Evolutionary conservation across 2,329 filamentous ascomycete species (phyloP), one percentile per base, ranked within the genome.

Genomic region (Talaromyces sp.): DNA sequence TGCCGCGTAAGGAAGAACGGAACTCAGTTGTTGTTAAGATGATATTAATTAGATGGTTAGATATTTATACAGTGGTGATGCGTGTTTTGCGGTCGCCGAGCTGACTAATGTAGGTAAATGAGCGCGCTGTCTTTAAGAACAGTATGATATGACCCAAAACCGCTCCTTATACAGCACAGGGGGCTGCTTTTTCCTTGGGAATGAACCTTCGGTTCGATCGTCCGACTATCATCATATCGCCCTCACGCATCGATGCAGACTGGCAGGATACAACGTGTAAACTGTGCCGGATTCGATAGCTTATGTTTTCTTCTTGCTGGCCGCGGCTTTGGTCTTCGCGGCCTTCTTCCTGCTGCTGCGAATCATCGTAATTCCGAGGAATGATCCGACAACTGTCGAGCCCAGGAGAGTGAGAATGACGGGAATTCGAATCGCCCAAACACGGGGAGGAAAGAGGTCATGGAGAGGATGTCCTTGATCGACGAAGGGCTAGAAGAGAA

Each of bases 381-480:
- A 99, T 67, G 92, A 96, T 69, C 95, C 95, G 68, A 99, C 94
- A 67, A 99, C 93, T 67, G 95, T 93, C 67, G 90, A 93, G 69
- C 90, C 93, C 70, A 99, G 85, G 56, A 99, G 88, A 69, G 97
- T 90, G 71, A 99, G 89, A 77, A 99, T 97, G 73, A 99, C 94
- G 72, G 95, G 95, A 75, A 99, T 95, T 78, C 95, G 93, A 77
- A 99, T 97, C 67, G 95, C 95, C 95, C 95, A 99, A 77, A 97
- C 93, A 78, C 95, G 93, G 56, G 94, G 94, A 68, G 92, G 95
- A 83, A 99, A 99, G 83, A 98, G 86, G 78, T 90, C 90, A 78
- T 99, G 95, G 66, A 98, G 89, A 65, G 92, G 89, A 80, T 99
- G 95, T 77, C 92, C 92, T 65, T 91, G 87, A 80, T 99, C 95